Base-by-base conservation (phyloP, 805 yeast genomes). In the Metschnikowia shivogae region DNA sequence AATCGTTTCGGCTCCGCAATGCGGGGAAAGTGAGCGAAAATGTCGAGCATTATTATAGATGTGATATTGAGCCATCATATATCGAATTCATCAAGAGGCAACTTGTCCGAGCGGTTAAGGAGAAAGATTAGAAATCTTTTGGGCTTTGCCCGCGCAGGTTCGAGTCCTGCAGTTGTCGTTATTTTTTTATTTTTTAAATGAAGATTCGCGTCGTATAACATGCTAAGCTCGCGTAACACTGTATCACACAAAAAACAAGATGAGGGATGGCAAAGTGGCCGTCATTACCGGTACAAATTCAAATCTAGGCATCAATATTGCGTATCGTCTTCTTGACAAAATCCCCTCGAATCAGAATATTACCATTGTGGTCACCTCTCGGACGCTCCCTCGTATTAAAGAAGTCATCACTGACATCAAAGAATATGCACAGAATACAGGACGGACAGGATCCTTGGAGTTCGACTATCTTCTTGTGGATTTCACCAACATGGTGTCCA, bases 391-490 rank as follows among this genome's bases (percentile, higher is more conserved):
- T 6, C 80, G 89, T 46, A 97, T 83, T 4, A 82, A 82, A 46
- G 89, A 85, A 50, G 83, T 83, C 19, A 86, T 92, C 40, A 73
- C 70, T 12, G 38, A 39, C 26, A 55, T 60, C 44, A 76, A 80
- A 47, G 58, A 64, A 6, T 75, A 73, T 60, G 58, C 62, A 28
- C 52, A 53, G 7, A 48, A 54, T 4, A 50, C 55, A 11, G 59
- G 62, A 32, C 73, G 88, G 37, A 61, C 67, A 1, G 86, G 82
- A 0, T 68, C 73, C 26, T 74, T 89, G 5, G 95, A 88, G 58
- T 92, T 84, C 58, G 99, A 93, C 65, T 93, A 93, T 56, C 59
- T 90, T 1, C 68, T 93, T 39, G 81, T 93, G n/a, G 98, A 93
- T 61, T 89, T 92, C 62, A 77, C 90, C 10, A 80, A 86, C 57